phyloP scores from a whole-genome alignment of 177 flowering plant species.

The Vitis hybrid region DNA sequence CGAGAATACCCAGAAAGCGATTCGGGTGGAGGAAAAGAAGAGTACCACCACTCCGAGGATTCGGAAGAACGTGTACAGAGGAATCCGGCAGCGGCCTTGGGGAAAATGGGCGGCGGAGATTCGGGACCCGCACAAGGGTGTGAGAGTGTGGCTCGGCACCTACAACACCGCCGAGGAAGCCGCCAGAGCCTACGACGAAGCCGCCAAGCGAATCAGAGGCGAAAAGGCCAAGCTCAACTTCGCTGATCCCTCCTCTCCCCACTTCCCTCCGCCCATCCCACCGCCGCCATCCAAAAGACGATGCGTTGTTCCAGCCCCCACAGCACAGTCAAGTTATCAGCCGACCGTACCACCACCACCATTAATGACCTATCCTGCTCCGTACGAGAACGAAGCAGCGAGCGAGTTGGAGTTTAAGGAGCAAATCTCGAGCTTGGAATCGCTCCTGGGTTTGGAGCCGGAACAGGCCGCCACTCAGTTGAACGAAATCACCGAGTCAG shows the following conservation, averaged over 20 bases:
- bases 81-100: constrained; percentile 75
- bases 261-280: constrained; percentile 6
- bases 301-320: constrained; percentile 8
- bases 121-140: constrained; percentile 69
- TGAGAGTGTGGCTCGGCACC: constrained; percentile 79
- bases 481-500: constrained; percentile 6
- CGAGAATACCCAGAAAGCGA: constrained; percentile 9
- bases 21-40: constrained; percentile 8
- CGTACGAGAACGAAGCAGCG: background rate
- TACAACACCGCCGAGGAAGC: constrained; percentile 69
- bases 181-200: constrained; percentile 68
- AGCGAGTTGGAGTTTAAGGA: constrained; percentile 31
- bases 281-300: constrained; percentile 24
- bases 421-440: constrained; percentile 46
- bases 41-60: constrained; percentile 13
- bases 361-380: background rate
- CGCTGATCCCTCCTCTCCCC: constrained; percentile 9
- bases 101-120: constrained; percentile 87
- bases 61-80: constrained; percentile 61
- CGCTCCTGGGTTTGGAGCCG: constrained; percentile 45
- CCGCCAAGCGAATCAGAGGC: constrained; percentile 75
- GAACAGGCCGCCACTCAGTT: background rate
- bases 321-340: no score
- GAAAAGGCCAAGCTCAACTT: constrained; percentile 81
- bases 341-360: background rate